These are phyloP conservation scores for Aspergillus quadrilineatus DNA, from an alignment of 2,329 filamentous ascomycete genomes.

Conservation along the genomic window DNA sequence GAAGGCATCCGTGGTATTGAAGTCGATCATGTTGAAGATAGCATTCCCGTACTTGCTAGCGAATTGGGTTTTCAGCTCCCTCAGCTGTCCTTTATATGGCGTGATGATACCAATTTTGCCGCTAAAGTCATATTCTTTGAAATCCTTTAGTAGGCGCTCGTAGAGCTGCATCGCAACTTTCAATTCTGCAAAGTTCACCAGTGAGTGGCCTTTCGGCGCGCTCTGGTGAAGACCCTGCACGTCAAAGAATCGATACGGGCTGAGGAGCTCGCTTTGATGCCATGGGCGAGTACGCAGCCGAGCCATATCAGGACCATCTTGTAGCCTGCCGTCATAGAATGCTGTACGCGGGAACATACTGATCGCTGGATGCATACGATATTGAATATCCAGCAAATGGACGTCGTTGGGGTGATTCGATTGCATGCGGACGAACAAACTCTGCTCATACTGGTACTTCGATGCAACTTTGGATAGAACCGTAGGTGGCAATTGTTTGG, in stretches of 20 bases:
- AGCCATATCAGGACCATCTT: slow-evolving; percentile 83
- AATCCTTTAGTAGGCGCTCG: slow-evolving; percentile 73
- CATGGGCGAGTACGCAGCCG: slow-evolving; percentile 74
- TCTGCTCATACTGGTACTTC: slow-evolving; percentile 93
- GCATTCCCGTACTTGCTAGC: slow-evolving; percentile 67
- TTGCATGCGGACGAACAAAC: slow-evolving; percentile 97
- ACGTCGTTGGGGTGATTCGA: slow-evolving; percentile 83
- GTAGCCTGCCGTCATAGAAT: slow-evolving; percentile 86
- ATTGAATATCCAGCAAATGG: slow-evolving; percentile 94
- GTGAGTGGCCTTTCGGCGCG: slow-evolving; percentile 79
- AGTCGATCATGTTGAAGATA: slow-evolving; percentile 80
- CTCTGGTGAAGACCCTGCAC: slow-evolving; percentile 82
- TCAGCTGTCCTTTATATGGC: slow-evolving; percentile 91
- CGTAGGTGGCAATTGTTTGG: slow-evolving; percentile 93
- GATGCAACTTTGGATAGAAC: slow-evolving; percentile 92
- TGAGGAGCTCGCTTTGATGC: slow-evolving; percentile 78
- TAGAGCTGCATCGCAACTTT: slow-evolving; percentile 84
- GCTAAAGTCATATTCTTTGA: slow-evolving; percentile 64
- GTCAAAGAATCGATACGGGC: slow-evolving; percentile 96
- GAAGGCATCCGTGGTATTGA: slow-evolving; percentile 98
- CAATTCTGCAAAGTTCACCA: slow-evolving; percentile 85
- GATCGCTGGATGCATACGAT: slow-evolving; percentile 98
- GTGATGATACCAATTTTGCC: slow-evolving; percentile 96
- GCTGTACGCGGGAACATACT: slow-evolving; percentile 84
- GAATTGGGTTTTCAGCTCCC: slow-evolving; percentile 75